These are phyloP conservation scores for Ophiostoma pallidulum DNA, from an alignment of 2,329 filamentous ascomycete species.

Conservation along the genomic window DNA sequence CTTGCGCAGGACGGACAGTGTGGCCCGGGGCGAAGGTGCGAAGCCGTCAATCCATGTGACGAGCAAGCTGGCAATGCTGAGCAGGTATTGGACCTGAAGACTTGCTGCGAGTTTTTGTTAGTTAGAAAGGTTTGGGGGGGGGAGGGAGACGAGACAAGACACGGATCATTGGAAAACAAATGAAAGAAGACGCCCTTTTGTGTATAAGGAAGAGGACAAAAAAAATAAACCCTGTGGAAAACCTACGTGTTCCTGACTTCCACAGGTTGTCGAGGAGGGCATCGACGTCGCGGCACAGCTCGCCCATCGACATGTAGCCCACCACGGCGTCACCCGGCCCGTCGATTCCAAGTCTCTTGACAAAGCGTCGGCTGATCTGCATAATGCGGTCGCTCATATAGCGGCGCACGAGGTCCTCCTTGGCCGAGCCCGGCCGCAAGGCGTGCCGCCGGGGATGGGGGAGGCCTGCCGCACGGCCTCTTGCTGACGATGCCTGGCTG, in stretches of 20 bases:
- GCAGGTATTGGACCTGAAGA: constrained; percentile 74
- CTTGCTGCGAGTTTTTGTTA: constrained; percentile 46
- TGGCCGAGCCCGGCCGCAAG: constrained; percentile 45
- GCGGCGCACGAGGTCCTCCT: constrained; percentile 50
- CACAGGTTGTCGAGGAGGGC: constrained; percentile 71
- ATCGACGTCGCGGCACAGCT: constrained; percentile 67
- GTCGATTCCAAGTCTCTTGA: constrained; percentile 46
- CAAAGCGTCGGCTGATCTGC: constrained; percentile 46
- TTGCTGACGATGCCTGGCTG: constrained; percentile 3
- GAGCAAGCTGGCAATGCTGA: constrained; percentile 65
- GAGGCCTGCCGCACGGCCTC: constrained; percentile 29
- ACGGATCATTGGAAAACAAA: too few species aligned
- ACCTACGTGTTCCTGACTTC: constrained; percentile 75
- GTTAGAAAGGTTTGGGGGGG: too few species aligned
- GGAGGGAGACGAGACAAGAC: too few species aligned
- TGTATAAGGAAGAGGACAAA: background rate
- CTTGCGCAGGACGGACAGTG: constrained; percentile 65
- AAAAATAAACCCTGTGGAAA: background rate
- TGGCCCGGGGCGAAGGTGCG: constrained; percentile 54
- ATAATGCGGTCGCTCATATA: constrained; percentile 46
- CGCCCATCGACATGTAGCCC: constrained; percentile 52
- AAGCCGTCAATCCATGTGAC: constrained; percentile 66
- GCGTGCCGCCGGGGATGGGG: constrained; percentile 47
- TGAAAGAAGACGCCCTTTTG: too few species aligned
- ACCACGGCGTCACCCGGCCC: constrained; percentile 38